Base-by-base conservation (phyloP, 345 rosid species). In the Microcos paniculata region DNA sequence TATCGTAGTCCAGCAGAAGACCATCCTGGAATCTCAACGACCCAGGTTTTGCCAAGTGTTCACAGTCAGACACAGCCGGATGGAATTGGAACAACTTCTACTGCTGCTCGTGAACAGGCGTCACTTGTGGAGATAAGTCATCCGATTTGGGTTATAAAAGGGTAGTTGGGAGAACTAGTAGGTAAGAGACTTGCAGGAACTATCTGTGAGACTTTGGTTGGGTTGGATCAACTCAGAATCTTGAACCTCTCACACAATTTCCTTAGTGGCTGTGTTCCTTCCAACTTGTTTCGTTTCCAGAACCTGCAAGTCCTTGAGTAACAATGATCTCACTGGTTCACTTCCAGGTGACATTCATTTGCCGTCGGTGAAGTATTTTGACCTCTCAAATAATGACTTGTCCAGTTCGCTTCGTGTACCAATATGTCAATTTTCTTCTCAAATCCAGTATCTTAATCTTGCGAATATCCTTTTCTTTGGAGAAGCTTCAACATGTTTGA, bases 31-130 rank as follows among this genome's bases (percentile, higher is more conserved):
- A n/a, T n/a, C 68, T 31, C 75, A 6, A 67, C 6, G 0, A 70
- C 80, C 33, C 65, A 21, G 57, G 70, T 38, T 83, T 83, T 63
- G 35, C 15, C 67, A 62, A 35, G 31, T 61, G 78, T 24, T 9
- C 72, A 46, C 38, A 43, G 40, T 19, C 69, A 31, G 11, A 33
- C 31, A 51, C 76, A 42, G 59, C 26, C 23, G 77, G 62, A 2
- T 84, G 82, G 87, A 77, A 66, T 3, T 28, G 0, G 40, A 63
- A 71, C 26, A 40, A 11, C 53, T 28, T 70, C 21, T 52, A 64
- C 62, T 81, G 87, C 62, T 84, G 87, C 69, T 69, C 72, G 10
- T 84, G 82, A 79, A 15, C 28, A 19, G 82, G 84, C 10, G 55
- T 84, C 35, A 59, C 73, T n/a, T 84, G 84, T 48, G n/a, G n/a